These are phyloP conservation scores for Talaromyces wortmannii DNA, from an alignment of 495 filamentous ascomycete genomes.

Conservation along the genomic window DNA sequence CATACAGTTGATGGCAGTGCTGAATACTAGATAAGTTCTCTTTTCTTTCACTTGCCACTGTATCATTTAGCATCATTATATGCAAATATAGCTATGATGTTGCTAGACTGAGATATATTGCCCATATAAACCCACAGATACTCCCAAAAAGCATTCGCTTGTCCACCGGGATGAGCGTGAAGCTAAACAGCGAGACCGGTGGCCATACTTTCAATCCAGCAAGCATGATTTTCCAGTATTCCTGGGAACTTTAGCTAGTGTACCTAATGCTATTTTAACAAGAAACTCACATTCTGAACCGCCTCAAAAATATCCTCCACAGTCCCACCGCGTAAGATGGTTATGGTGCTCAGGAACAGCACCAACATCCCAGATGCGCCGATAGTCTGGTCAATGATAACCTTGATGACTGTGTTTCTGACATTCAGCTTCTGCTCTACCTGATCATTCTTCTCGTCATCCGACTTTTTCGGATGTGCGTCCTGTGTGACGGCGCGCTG, in stretches of 20 bases:
- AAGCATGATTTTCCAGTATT: constrained; percentile 60
- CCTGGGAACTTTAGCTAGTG: constrained; percentile 17
- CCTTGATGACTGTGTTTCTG: constrained; percentile 66
- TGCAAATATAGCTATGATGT: constrained; percentile 8
- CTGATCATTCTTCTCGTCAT: constrained; percentile 6
- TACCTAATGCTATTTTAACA: constrained; percentile 8
- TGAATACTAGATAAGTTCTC: too few relatives aligned
- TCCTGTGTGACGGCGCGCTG: constrained; percentile 12
- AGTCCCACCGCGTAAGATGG: constrained; percentile 31
- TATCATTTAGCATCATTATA: background rate
- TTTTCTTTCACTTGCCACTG: too few relatives aligned
- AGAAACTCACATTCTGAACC: constrained; percentile 2
- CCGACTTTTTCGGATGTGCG: constrained; percentile 9
- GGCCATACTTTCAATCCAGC: constrained; percentile 83
- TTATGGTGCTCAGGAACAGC: constrained; percentile 54
- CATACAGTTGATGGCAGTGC: too few relatives aligned
- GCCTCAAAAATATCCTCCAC: constrained; percentile 16
- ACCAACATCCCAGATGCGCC: constrained; percentile 70
- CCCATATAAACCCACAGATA: constrained; percentile 73
- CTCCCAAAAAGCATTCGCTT: constrained; percentile 62
- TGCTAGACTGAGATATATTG: constrained; percentile 68
- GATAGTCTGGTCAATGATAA: constrained; percentile 69
- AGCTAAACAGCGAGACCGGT: constrained; percentile 65
- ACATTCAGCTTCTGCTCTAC: constrained; percentile 43
- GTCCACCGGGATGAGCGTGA: constrained; percentile 65